phyloP scores from a whole-genome alignment of 176 grass and related monocot genomes.

The Triticum dicoccoides region DNA sequence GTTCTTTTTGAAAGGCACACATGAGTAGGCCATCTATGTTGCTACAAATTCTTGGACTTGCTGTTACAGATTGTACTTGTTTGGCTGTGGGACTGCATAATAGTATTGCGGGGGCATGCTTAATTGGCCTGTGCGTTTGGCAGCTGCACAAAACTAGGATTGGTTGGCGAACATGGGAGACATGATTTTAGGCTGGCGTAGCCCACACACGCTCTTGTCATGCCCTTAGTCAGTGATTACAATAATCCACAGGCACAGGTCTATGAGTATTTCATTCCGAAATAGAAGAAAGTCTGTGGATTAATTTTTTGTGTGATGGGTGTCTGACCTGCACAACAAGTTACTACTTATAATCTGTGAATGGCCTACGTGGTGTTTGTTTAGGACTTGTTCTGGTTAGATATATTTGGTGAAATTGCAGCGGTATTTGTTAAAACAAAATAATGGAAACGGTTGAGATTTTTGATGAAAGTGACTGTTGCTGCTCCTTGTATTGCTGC shows the following conservation, averaged over 20 bases:
- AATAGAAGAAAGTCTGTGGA: neutral
- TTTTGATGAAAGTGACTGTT: constrained; percentile 34
- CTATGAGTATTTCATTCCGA: constrained; percentile 1
- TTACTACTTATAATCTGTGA: neutral
- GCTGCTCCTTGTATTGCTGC: neutral
- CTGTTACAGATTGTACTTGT: constrained; percentile 9
- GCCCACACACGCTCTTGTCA: constrained; percentile 12
- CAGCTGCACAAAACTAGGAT: constrained; percentile 35
- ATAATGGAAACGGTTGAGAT: neutral
- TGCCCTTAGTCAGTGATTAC: constrained; percentile 1
- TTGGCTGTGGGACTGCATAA: neutral
- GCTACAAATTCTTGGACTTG: constrained; percentile 24
- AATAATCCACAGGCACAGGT: constrained; percentile 24
- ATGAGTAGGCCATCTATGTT: constrained; percentile 17
- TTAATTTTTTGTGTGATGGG: neutral
- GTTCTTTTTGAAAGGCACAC: constrained; percentile 28
- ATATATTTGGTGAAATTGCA: constrained; percentile 16
- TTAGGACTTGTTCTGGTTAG: constrained; percentile 9
- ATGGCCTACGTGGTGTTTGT: neutral
- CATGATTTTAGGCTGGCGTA: constrained; percentile 48
- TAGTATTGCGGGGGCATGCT: constrained; percentile 22
- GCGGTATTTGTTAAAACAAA: neutral
- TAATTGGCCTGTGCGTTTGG: constrained; percentile 31
- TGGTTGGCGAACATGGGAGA: constrained; percentile 42
- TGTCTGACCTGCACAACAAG: constrained; percentile 15